Evolutionary conservation across 495 filamentous ascomycete species (phyloP).

Genomic region (Penicillium arizonense): DNA sequence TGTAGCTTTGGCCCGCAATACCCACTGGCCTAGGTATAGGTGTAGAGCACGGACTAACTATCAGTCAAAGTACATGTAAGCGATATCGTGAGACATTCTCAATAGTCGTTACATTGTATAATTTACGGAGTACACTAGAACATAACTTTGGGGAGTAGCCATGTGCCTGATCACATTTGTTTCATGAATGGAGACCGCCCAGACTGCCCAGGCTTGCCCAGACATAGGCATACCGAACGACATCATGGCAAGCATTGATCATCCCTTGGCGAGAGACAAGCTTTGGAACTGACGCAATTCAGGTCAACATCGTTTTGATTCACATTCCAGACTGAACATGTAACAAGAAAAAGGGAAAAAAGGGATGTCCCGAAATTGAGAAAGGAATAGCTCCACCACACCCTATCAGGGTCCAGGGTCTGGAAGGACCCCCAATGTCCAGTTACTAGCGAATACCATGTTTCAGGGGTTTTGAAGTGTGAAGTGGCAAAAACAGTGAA

Average conservation of each 20-base stretch:
- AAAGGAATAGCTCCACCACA: not conserved
- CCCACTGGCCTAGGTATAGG: too few species aligned
- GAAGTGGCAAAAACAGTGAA: slow-evolving; percentile 2
- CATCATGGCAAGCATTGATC: slow-evolving; percentile 8
- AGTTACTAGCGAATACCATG: not conserved
- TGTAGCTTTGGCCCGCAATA: too few species aligned
- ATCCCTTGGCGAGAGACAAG: slow-evolving; percentile 14
- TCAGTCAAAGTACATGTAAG: too few species aligned
- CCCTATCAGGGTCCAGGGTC: not conserved
- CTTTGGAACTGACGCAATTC: slow-evolving; percentile 1
- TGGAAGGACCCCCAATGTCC: not conserved
- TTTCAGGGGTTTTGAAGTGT: slow-evolving; percentile 3
- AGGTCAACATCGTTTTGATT: not conserved
- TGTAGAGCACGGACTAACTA: too few species aligned
- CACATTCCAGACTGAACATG: too few species aligned
- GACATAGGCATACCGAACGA: slow-evolving; percentile 5
- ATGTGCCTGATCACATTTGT: too few species aligned
- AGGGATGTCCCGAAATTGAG: too few species aligned
- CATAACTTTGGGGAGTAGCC: too few species aligned
- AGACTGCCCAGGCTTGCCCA: not conserved
- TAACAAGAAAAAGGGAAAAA: too few species aligned
- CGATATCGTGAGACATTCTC: not conserved
- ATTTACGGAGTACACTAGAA: too few species aligned
- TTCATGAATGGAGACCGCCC: not conserved
- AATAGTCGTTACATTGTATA: too few species aligned